Percentiles rank a stretch among this genome's conserved stretches.
These are phyloP conservation scores for Sinapis alba DNA, from an alignment of 441 rosid genomes.

Conservation along the genomic window DNA sequence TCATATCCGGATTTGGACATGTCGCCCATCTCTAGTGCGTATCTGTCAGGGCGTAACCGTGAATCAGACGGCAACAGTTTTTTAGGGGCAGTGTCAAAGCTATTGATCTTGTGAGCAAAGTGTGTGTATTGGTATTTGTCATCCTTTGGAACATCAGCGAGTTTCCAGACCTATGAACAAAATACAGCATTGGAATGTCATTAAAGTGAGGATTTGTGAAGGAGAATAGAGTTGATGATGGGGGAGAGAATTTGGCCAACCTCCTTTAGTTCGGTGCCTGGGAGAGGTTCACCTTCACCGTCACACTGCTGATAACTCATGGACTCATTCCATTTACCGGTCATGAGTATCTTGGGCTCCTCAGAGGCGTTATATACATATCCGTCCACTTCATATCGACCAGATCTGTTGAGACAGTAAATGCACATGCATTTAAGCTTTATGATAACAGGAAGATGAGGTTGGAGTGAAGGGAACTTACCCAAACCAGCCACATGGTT, in stretches of 20 bases:
- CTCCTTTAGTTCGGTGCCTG: conserved; percentile 89
- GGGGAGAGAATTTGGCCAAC: conserved; percentile 30
- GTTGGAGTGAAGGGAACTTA: conserved; percentile 37
- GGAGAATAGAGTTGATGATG: background rate
- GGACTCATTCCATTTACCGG: conserved; percentile 95
- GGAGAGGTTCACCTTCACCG: conserved; percentile 89
- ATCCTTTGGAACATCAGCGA: conserved; percentile 76
- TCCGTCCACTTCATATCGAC: conserved; percentile 98
- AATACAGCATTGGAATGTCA: conserved; percentile 19
- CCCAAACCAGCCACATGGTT: conserved; percentile 99
- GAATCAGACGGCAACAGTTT: conserved; percentile 91
- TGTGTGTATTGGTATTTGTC: conserved; percentile 88
- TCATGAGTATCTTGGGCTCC: conserved; percentile 96
- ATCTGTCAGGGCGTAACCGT: conserved; percentile 93
- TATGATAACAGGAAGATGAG: conserved; percentile 10
- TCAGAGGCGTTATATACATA: conserved; percentile 87
- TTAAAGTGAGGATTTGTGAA: background rate
- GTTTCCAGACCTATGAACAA: conserved; percentile 76
- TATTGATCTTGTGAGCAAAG: conserved; percentile 92
- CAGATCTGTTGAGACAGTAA: conserved; percentile 62
- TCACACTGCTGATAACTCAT: conserved; percentile 97
- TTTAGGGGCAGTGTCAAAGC: conserved; percentile 91
- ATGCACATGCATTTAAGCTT: conserved; percentile 7
- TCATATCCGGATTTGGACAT: conserved; percentile 75
- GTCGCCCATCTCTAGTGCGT: conserved; percentile 92